Base-by-base conservation (phyloP, 257 asterid genomes). In the Penstemon newberryi region DNA sequence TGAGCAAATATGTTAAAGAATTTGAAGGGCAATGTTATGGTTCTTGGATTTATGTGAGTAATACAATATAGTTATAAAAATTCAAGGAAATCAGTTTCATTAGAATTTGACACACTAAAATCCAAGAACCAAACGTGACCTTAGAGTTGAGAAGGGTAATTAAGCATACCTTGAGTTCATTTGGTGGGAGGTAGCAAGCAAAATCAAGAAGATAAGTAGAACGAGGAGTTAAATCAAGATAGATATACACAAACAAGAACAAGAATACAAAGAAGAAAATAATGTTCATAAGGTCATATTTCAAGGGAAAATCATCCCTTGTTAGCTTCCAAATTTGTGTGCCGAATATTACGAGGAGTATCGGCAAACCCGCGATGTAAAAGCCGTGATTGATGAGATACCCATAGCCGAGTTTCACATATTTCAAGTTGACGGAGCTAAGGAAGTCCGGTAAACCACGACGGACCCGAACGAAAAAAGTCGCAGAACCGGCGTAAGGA, bases 391-490 rank as follows among this genome's bases (percentile, higher is more conserved):
- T 83, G 25, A 85, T 72, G 51, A 85, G 86, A 58, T 87, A 83
- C 9, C 89, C 80, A 13, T 87, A 87, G 13, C 95, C 89, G 38
- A 81, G 86, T 60, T 74, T 81, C 40, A 85, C 91, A 67, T 87
- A 78, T 40, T 83, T 87, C 51, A 87, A 64, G 86, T 83, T 87
- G 45, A 85, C 86, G 3, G 85, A 83, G 56, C 71, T 73, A 3
- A 83, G 79, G 63, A 87, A 85, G 46, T 87, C 87, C 3, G 95
- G 95, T 80, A 87, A 71, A 13, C 90, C 69, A 6, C 87, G 86
- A 62, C 70, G 77, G 19, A 86, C 85, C 75, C 80, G 65, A 51
- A 84, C 71, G 0, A 79, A 76, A 71, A 81, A 83, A 73, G 70
- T 79, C 5, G 76, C 88, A 4, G 88, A 86, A 11, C 89, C 87